Conservation (phyloP, 2,329 filamentous ascomycete species). For the Clonostachys rhizophaga region DNA sequence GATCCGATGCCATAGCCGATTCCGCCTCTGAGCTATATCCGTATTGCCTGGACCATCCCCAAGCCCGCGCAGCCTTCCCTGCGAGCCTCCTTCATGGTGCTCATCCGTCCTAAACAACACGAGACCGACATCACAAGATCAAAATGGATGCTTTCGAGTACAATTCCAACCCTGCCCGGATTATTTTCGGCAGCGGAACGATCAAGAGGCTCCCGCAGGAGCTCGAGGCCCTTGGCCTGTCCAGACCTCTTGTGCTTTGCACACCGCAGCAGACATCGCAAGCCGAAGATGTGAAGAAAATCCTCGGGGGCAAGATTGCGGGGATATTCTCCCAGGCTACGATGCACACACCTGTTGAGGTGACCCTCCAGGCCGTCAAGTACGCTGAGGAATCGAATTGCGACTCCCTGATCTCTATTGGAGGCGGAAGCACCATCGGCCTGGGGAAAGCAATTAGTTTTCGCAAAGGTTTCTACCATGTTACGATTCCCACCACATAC, state of each 20-base stretch:
- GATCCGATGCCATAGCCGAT: too few species aligned
- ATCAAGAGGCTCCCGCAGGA: slow-evolving; percentile 39
- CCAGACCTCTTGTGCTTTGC: slow-evolving; percentile 49
- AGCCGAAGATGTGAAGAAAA: slow-evolving; percentile 6
- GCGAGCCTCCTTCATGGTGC: too few species aligned
- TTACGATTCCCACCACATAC: slow-evolving; percentile 57
- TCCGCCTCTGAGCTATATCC: too few species aligned
- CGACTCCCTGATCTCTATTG: slow-evolving; percentile 54
- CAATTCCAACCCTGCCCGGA: slow-evolving; percentile 41
- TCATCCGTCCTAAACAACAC: neutral
- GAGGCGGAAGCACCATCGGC: slow-evolving; percentile 57
- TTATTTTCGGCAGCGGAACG: slow-evolving; percentile 52
- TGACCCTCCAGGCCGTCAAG: slow-evolving; percentile 50
- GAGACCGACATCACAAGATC: neutral
- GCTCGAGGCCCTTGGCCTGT: slow-evolving; percentile 36
- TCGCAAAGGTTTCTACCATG: slow-evolving; percentile 45
- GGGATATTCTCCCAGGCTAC: slow-evolving; percentile 44
- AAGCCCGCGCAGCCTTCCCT: too few species aligned
- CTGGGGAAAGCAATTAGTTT: slow-evolving; percentile 52
- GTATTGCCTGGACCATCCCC: too few species aligned
- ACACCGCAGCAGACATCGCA: slow-evolving; percentile 29
- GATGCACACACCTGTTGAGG: slow-evolving; percentile 56
- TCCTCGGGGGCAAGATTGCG: slow-evolving; percentile 6
- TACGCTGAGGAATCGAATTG: slow-evolving; percentile 36
- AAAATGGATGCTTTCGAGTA: slow-evolving; percentile 52